Conservation (phyloP, 192 early-diverging fungal species). For the Dissophora globulifera region DNA sequence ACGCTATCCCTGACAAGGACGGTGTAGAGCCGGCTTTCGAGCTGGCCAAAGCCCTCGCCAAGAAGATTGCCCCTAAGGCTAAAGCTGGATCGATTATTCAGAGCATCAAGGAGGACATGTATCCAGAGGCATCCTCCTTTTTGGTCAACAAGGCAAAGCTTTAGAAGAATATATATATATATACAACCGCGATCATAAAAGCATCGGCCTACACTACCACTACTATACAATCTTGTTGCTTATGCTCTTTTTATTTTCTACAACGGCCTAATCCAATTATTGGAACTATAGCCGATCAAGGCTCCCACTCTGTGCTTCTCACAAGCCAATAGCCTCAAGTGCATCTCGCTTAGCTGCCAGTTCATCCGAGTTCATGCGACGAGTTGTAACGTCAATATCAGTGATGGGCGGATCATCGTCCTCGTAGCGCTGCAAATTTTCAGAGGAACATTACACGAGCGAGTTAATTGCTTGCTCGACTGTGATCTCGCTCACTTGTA, state of each 20-base stretch:
- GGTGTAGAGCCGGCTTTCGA: slow-evolving; percentile 58
- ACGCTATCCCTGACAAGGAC: slow-evolving; percentile 57
- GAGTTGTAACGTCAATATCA: slow-evolving; percentile 40
- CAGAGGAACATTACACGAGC: background rate
- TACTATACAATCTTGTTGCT: too few relatives aligned
- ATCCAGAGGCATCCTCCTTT: slow-evolving; percentile 55
- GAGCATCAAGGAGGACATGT: slow-evolving; percentile 75
- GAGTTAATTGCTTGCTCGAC: too few relatives aligned
- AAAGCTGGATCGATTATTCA: slow-evolving; percentile 64
- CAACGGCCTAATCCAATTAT: too few relatives aligned
- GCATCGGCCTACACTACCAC: too few relatives aligned
- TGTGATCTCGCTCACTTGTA: too few relatives aligned
- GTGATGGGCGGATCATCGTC: slow-evolving; percentile 50
- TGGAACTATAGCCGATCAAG: too few relatives aligned
- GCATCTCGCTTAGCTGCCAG: slow-evolving; percentile 42
- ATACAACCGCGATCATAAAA: too few relatives aligned
- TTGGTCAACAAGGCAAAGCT: slow-evolving; percentile 13
- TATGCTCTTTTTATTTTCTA: too few relatives aligned
- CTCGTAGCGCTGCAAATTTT: slow-evolving; percentile 31
- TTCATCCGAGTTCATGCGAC: slow-evolving; percentile 50
- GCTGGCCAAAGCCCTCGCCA: slow-evolving; percentile 66
- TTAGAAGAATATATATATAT: slow-evolving; percentile 9
- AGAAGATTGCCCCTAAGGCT: slow-evolving; percentile 64
- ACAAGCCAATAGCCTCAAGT: slow-evolving; percentile 37
- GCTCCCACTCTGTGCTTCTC: background rate